phyloP scores from a whole-genome alignment of 2,329 filamentous ascomycete species.

The Calonectria pseudoturangicola region DNA sequence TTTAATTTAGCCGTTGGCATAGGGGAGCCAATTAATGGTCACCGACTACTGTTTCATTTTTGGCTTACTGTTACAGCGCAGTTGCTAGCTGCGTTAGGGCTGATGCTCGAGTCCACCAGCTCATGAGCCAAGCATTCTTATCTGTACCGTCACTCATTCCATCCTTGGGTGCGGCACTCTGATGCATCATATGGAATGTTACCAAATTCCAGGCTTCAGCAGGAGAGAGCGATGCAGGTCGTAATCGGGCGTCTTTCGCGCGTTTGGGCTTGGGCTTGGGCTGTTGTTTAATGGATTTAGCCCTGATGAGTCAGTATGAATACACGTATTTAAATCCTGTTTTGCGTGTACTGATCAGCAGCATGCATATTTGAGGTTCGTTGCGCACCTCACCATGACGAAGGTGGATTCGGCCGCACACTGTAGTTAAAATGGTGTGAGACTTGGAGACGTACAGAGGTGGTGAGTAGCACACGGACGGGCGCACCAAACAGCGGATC shows the following conservation, averaged over 20 bases:
- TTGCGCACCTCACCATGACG: not conserved
- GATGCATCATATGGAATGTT: not conserved
- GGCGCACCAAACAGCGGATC: not conserved
- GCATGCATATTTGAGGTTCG: not conserved
- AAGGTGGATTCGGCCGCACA: not conserved
- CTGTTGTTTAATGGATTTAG: not conserved
- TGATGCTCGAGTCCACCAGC: not conserved
- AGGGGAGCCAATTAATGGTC: not conserved
- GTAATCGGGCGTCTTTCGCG: not conserved
- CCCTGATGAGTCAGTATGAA: not conserved
- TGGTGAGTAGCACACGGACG: not conserved
- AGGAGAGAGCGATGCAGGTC: not conserved
- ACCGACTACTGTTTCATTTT: not conserved
- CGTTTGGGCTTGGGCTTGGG: not conserved
- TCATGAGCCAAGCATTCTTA: not conserved
- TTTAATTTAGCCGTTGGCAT: not conserved
- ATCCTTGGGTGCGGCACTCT: too few species aligned
- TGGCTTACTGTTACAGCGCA: constrained; percentile 17
- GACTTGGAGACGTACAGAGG: too few species aligned
- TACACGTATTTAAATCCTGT: not conserved
- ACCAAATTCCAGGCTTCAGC: not conserved
- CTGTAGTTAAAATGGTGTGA: too few species aligned
- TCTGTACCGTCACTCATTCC: not conserved
- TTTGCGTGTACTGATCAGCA: not conserved
- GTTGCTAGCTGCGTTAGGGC: not conserved